Evolutionary conservation across 768 basidiomycete species (phyloP), one percentile per base, ranked within the genome.

Genomic region (Tephrocybe sp.): DNA sequence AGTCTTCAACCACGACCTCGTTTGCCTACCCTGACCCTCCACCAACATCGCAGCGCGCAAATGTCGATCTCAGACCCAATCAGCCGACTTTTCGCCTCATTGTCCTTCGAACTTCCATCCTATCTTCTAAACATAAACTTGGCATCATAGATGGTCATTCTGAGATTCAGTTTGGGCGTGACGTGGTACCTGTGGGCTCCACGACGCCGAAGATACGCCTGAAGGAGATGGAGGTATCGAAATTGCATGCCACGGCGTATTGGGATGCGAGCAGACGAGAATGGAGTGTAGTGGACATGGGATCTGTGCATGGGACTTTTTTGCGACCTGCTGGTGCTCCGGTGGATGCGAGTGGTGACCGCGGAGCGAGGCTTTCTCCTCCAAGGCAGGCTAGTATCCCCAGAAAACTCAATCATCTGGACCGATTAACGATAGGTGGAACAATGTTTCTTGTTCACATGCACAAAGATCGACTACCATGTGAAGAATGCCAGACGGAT

Each of bases 261-360:
- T 90, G 84, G 84, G 84, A 90, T 62, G 68, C 70, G 31, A 64
- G 65, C 23, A 73, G 78, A 48, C 63, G 68, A 12, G 77, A 80
- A 51, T 92, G 89, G 89, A 76, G 79, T 2, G 69, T 89, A 26
- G 88, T 91, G 9, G 91, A 93, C 63, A 88, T 88, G 84, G 91
- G 88, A 9, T 89, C 87, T 46, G 86, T 83, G 65, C 91, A 93
- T 56, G 91, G 91, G 3, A 92, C 90, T 0, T 92, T 84, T 63
- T 49, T 89, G 51, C 68, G 65, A 39, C 58, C 66, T n/a, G 67
- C 64, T 23, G 56, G 61, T 16, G 54, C 62, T 26, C 26, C 26
- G 26, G 7, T 26, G 26, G 4, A 26, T 30, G 39, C 65, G 34
- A 53, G 56, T 13, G 51, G 60, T 31, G 61, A 62, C 20, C 32